Conservation (phyloP, 805 yeast species). For the Jamesozyma jinghongensis region DNA sequence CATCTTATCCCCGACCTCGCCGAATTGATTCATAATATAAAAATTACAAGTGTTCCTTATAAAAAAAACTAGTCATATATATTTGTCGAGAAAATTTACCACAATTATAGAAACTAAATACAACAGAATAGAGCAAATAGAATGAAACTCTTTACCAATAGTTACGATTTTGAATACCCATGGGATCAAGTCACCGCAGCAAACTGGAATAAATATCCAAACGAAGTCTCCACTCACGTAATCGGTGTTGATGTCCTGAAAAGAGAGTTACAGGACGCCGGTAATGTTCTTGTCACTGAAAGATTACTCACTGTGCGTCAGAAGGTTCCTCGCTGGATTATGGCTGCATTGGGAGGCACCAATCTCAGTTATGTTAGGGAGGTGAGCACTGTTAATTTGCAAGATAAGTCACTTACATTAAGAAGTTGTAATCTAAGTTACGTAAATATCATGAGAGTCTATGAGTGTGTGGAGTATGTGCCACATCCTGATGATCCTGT, state of each 20-base stretch:
- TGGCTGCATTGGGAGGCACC: conserved; percentile 68
- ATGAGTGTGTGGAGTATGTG: conserved; percentile 73
- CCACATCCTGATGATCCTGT: conserved; percentile 53
- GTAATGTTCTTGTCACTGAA: conserved; percentile 62
- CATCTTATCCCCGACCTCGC: too few species aligned
- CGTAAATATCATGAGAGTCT: conserved; percentile 65
- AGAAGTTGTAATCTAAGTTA: conserved; percentile 82
- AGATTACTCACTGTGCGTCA: conserved; percentile 84
- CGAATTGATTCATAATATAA: too few species aligned
- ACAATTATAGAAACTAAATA: too few species aligned
- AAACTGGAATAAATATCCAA: conserved; percentile 96
- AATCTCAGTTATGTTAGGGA: conserved; percentile 78
- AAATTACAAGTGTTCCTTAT: too few species aligned
- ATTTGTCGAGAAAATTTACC: too few species aligned
- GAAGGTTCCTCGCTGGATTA: conserved; percentile 75
- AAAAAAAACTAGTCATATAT: too few species aligned
- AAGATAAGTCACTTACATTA: conserved; percentile 55
- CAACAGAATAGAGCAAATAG: too few species aligned
- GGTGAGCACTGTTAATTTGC: conserved; percentile 72
- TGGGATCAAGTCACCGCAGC: conserved; percentile 96
- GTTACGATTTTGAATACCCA: conserved; percentile 65
- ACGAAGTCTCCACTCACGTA: conserved; percentile 84
- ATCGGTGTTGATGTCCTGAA: conserved; percentile 83
- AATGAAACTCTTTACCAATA: conserved; percentile 74
- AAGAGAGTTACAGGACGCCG: conserved; percentile 51